These are phyloP conservation scores for Cystofilobasidium ferigula DNA, from an alignment of 768 basidiomycete species.

Conservation along the genomic window DNA sequence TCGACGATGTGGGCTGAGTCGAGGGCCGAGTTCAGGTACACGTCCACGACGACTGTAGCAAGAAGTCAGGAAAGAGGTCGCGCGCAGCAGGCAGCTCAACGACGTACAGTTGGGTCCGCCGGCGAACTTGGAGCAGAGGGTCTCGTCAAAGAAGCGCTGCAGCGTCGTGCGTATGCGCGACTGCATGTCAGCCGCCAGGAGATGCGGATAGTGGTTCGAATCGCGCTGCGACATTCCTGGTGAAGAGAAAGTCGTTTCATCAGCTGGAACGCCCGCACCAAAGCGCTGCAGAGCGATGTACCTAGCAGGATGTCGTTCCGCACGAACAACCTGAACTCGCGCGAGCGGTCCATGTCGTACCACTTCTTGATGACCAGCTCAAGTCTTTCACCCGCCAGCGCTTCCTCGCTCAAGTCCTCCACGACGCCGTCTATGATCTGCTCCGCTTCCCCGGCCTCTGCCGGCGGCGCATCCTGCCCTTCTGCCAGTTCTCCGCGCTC, in stretches of 20 bases:
- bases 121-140: conserved; percentile 54
- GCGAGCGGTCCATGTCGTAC: conserved; percentile 69
- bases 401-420: conserved; percentile 19
- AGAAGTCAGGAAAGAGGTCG: neutral
- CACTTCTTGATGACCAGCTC: conserved; percentile 85
- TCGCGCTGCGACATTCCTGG: conserved; percentile 80
- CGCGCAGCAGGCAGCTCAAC: neutral
- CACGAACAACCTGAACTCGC: conserved; percentile 87
- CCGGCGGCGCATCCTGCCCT: neutral
- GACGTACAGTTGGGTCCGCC: conserved; percentile 55
- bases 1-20: conserved; percentile 70
- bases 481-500: neutral
- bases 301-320: conserved; percentile 60
- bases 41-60: conserved; percentile 63
- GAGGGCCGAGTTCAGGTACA: conserved; percentile 73
- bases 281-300: conserved; percentile 34
- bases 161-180: conserved; percentile 48
- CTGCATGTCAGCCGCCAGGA: conserved; percentile 54
- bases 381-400: conserved; percentile 32
- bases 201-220: conserved; percentile 74
- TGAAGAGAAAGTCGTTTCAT: neutral
- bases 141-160: conserved; percentile 54
- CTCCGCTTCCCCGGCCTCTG: conserved; percentile 55
- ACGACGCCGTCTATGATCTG: conserved; percentile 59
- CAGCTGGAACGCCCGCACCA: neutral